These are phyloP conservation scores for Colletotrichum sp. DNA, from an alignment of 2,329 filamentous ascomycete species.

Conservation along the genomic window DNA sequence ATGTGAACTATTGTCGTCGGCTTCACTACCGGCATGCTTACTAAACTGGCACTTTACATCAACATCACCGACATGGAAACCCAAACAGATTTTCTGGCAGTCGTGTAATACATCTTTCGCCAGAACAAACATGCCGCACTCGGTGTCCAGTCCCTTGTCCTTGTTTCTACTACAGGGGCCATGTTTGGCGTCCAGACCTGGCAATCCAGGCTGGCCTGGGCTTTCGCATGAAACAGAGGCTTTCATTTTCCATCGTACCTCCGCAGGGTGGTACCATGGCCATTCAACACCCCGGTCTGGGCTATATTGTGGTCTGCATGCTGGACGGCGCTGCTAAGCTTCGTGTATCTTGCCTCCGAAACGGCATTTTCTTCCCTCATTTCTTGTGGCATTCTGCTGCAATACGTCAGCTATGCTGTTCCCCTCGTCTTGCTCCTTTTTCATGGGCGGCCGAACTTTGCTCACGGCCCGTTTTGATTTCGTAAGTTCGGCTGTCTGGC, in stretches of 20 bases:
- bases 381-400: constrained; percentile 27
- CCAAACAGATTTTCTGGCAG: constrained; percentile 23
- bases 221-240: constrained; percentile 28
- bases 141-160: constrained; percentile 25
- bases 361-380: constrained; percentile 31
- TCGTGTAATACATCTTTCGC: constrained; percentile 27
- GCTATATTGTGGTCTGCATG: constrained; percentile 27
- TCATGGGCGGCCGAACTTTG: constrained; percentile 27
- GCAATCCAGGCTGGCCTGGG: constrained; percentile 33
- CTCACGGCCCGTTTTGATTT: constrained; percentile 32
- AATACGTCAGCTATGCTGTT: constrained; percentile 33
- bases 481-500: constrained; percentile 25
- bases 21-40: constrained; percentile 24
- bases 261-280: constrained; percentile 24
- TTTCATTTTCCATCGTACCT: constrained; percentile 28
- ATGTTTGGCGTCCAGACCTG: constrained; percentile 32
- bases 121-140: constrained; percentile 26
- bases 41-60: constrained; percentile 24
- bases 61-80: constrained; percentile 29
- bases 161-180: constrained; percentile 26
- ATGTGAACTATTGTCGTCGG: constrained; percentile 29
- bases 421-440: constrained; percentile 27
- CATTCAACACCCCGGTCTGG: constrained; percentile 30
- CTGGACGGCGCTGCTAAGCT: constrained; percentile 28
- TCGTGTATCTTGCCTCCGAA: constrained; percentile 30